A percentile compares a stretch with the other conserved stretches of the same genome.
phyloP scores from a whole-genome alignment of 129 eudicot species.

The Kitagawia praeruptora region DNA sequence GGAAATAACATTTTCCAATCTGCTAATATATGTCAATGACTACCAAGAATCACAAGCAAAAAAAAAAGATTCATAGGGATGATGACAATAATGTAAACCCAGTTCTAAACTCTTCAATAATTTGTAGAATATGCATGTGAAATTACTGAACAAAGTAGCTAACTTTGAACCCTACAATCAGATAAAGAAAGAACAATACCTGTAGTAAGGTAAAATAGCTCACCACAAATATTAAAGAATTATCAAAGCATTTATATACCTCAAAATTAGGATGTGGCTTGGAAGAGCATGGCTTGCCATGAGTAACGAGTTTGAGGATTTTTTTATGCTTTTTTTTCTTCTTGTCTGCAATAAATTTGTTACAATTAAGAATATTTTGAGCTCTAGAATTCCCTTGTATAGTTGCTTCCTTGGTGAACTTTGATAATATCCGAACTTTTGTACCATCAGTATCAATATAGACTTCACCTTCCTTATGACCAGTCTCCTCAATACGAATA shows the following conservation, averaged over 20 bases:
- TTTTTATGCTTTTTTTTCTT: constrained; percentile 45
- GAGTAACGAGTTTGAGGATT: constrained; percentile 25
- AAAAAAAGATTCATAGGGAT: background rate
- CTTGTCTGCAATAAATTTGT: constrained; percentile 25
- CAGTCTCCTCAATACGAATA: constrained; percentile 25
- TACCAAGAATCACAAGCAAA: background rate
- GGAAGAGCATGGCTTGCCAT: constrained; percentile 17
- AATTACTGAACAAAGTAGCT: background rate
- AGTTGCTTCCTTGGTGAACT: constrained; percentile 28
- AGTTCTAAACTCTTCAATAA: background rate
- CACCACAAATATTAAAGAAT: too few relatives aligned
- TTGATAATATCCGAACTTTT: constrained; percentile 72
- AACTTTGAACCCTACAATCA: background rate
- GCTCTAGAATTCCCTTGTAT: constrained; percentile 14
- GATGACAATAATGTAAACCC: background rate
- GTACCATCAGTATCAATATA: constrained; percentile 78
- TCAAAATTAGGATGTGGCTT: constrained; percentile 10
- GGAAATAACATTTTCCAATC: background rate
- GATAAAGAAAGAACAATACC: background rate
- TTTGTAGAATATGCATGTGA: background rate
- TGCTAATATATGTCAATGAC: background rate
- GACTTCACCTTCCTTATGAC: constrained; percentile 51
- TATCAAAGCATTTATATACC: constrained; percentile 30
- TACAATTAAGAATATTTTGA: constrained; percentile 27
- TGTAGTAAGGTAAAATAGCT: background rate